A percentile compares a stretch with the other conserved stretches of the same genome.
Evolutionary conservation across 2,329 filamentous ascomycete species (phyloP).

Genomic region (Sclerotinia minor): DNA sequence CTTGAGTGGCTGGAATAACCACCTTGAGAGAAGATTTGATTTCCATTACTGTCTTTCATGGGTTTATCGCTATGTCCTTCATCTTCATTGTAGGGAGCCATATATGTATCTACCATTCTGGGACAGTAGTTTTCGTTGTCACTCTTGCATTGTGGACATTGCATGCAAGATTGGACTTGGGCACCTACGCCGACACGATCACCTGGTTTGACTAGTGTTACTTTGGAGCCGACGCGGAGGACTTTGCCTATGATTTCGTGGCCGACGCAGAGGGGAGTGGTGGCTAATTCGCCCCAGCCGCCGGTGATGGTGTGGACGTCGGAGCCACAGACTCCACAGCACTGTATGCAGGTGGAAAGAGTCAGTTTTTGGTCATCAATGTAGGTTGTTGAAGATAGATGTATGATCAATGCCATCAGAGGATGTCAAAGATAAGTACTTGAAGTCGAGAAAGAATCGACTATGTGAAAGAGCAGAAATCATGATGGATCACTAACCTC

Average conservation of each 20-base stretch:
- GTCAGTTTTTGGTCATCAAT: not conserved
- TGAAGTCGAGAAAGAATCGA: too few species aligned
- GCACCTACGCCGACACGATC: slow-evolving; percentile 55
- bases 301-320: slow-evolving; percentile 39
- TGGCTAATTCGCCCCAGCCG: slow-evolving; percentile 33
- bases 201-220: slow-evolving; percentile 54
- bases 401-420: too few species aligned
- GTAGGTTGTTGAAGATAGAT: too few species aligned
- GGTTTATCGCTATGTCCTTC: slow-evolving; percentile 22
- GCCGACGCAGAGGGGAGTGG: slow-evolving; percentile 43
- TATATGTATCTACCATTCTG: slow-evolving; percentile 35
- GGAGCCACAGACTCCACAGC: slow-evolving; percentile 50
- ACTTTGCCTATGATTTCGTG: slow-evolving; percentile 52
- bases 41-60: slow-evolving; percentile 23
- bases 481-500: slow-evolving; percentile 45
- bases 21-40: slow-evolving; percentile 49
- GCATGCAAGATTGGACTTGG: slow-evolving; percentile 50
- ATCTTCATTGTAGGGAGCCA: slow-evolving; percentile 33
- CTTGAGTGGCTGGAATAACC: slow-evolving; percentile 54
- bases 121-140: slow-evolving; percentile 38
- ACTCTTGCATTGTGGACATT: slow-evolving; percentile 52
- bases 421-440: too few species aligned
- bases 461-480: not conserved
- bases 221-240: slow-evolving; percentile 59
- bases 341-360: not conserved